Percentiles rank a stretch among this genome's conserved stretches.
Conservation (phyloP, 306 rosid species). For the Fragaria iinumae region DNA sequence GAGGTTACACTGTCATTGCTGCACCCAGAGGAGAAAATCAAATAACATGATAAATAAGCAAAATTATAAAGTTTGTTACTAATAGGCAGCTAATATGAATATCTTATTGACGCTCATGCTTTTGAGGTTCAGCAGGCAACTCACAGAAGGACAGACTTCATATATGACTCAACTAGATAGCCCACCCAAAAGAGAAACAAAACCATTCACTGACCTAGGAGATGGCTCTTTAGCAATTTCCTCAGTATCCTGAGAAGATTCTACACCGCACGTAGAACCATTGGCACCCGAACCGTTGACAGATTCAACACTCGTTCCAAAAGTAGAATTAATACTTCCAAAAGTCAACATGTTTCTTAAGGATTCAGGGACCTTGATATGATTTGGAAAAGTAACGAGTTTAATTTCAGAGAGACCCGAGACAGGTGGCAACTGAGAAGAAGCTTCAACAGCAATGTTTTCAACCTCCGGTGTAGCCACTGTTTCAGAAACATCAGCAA, state of each 20-base stretch:
- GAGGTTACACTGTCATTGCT: conserved; percentile 43
- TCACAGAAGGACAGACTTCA: background rate
- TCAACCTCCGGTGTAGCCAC: conserved; percentile 42
- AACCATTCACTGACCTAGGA: conserved; percentile 54
- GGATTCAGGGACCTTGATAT: conserved; percentile 71
- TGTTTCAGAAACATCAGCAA: conserved; percentile 41
- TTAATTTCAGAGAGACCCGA: conserved; percentile 32
- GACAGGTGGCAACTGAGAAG: conserved; percentile 38
- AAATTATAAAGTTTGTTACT: background rate
- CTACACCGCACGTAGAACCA: conserved; percentile 28
- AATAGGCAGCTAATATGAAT: background rate
- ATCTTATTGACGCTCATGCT: background rate
- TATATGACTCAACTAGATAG: background rate
- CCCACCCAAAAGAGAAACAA: background rate
- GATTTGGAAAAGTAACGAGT: conserved; percentile 71
- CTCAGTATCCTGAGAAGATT: conserved; percentile 38
- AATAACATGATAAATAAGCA: background rate
- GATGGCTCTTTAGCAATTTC: conserved; percentile 42
- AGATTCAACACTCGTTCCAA: conserved; percentile 31
- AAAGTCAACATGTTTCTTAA: conserved; percentile 69
- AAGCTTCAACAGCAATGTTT: conserved; percentile 34
- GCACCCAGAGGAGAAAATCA: conserved; percentile 22
- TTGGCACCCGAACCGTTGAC: conserved; percentile 32
- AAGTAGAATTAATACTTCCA: conserved; percentile 64
- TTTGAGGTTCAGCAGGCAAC: background rate